These are phyloP conservation scores for Chytriomyces sp. DNA, from an alignment of 192 early-diverging fungal genomes.

Conservation along the genomic window DNA sequence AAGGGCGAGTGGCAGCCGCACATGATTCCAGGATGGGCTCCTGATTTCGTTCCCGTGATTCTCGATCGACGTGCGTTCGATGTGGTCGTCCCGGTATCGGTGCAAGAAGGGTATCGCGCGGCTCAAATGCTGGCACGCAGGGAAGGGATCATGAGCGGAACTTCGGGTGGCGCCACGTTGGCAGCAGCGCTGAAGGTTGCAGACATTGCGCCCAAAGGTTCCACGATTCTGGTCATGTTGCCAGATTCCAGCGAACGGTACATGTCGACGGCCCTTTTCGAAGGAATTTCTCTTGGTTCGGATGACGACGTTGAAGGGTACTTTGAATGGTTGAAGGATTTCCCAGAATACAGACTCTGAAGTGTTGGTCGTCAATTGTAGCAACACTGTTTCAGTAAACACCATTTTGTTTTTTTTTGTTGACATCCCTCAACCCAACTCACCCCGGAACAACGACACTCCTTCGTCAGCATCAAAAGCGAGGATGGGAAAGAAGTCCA, in stretches of 20 bases:
- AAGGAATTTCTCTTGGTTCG: slow-evolving; percentile 26
- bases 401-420: too few relatives aligned
- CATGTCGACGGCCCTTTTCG: slow-evolving; percentile 36
- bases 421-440: too few relatives aligned
- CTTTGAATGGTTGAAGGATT: too few relatives aligned
- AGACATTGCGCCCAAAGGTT: slow-evolving; percentile 17
- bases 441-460: neutral
- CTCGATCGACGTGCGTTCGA: slow-evolving; percentile 28
- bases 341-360: too few relatives aligned
- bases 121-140: slow-evolving; percentile 29
- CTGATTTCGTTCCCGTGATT: slow-evolving; percentile 38
- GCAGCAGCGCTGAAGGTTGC: slow-evolving; percentile 31
- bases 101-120: slow-evolving; percentile 33
- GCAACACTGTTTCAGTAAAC: too few relatives aligned
- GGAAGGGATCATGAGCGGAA: slow-evolving; percentile 38
- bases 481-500: slow-evolving; percentile 43
- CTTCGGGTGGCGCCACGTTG: slow-evolving; percentile 34
- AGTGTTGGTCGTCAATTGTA: too few relatives aligned
- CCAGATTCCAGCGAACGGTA: slow-evolving; percentile 38
- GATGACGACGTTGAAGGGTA: too few relatives aligned
- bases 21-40: slow-evolving; percentile 44
- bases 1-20: slow-evolving; percentile 29
- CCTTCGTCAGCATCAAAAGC: neutral
- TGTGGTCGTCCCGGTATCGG: slow-evolving; percentile 6
- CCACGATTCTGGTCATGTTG: slow-evolving; percentile 32